Evolutionary conservation across 495 filamentous ascomycete genomes (phyloP).

Genomic region (Aspergillus leporis): DNA sequence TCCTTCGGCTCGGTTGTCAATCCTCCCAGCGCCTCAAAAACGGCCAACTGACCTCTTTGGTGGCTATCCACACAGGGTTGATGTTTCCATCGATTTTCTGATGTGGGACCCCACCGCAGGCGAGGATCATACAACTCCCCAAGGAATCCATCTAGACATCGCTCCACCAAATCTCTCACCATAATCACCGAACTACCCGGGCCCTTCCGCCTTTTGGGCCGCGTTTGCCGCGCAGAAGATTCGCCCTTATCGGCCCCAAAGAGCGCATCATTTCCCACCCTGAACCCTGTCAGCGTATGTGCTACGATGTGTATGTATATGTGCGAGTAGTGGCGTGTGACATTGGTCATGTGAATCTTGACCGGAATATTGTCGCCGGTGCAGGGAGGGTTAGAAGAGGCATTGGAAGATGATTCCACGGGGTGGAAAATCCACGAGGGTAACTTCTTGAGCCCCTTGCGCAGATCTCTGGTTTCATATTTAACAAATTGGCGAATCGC

Average conservation of each 20-base stretch:
- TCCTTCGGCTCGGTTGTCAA: background rate
- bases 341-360: slow-evolving; percentile 50
- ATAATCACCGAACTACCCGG: slow-evolving; percentile 29
- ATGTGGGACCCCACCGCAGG: slow-evolving; percentile 1
- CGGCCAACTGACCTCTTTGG: slow-evolving; percentile 77
- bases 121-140: slow-evolving; percentile 49
- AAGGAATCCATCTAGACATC: slow-evolving; percentile 58
- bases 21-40: slow-evolving; percentile 72
- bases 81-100: background rate
- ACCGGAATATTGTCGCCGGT: slow-evolving; percentile 33
- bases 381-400: background rate
- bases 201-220: background rate
- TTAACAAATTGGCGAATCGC: slow-evolving; percentile 23
- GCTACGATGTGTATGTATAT: slow-evolving; percentile 76
- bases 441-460: slow-evolving; percentile 12
- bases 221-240: background rate
- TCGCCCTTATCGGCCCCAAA: slow-evolving; percentile 8
- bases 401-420: background rate
- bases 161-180: slow-evolving; percentile 39
- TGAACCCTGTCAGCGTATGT: slow-evolving; percentile 58
- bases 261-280: slow-evolving; percentile 68
- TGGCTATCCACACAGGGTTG: slow-evolving; percentile 61
- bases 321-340: slow-evolving; percentile 59
- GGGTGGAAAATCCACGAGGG: slow-evolving; percentile 12
- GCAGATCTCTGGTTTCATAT: slow-evolving; percentile 11